Evolutionary conservation across 2,329 filamentous ascomycete species (phyloP), one percentile per base, ranked within the genome.

Genomic region (Ophiosphaerella korrae): DNA sequence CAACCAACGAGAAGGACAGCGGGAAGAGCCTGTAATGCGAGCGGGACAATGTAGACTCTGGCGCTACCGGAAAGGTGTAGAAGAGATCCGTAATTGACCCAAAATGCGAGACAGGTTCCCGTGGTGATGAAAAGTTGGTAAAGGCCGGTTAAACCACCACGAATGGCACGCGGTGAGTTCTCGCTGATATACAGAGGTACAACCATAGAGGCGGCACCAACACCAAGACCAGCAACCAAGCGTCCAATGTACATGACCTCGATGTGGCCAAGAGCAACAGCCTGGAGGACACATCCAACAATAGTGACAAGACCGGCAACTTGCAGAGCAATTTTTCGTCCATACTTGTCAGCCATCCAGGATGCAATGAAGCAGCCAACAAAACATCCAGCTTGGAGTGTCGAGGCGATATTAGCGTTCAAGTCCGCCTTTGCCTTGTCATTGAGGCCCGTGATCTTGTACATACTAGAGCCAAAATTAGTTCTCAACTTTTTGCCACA

Each of bases 321-420:
- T 18, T 89, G 77, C 26, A 90, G 76, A 21, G 78, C 77, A 12
- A 57, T 63, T 39, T 81, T 81, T 44, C 86, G 80, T 13, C 86
- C 86, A 58, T 73, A 82, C 57, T 67, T 73, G 59, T 85, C 83
- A 5, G 82, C 78, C 37, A 81, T 62, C 75, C 78, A 83, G 31
- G 78, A 79, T 6, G 81, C 80, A n/a, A 82, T 54, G 55, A 89
- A 77, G 51, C 84, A 84, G 32, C 86, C 85, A 45, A 82, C 77
- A 68, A 89, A 88, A 55, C 84, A 87, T 43, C 87, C 87, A 36
- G 82, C 86, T 72, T 89, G 86, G 8, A 89, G 79, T 0, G 84
- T 87, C n/a, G 85, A 88, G 24, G 88, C 87, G 50, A 90, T 86
- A 65, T 88, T 88, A 57, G 86, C 84, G 40, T 81, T 81, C 41